Evolutionary conservation across 176 grass and related monocot genomes (phyloP).

Genomic region (Triticum turgidum): DNA sequence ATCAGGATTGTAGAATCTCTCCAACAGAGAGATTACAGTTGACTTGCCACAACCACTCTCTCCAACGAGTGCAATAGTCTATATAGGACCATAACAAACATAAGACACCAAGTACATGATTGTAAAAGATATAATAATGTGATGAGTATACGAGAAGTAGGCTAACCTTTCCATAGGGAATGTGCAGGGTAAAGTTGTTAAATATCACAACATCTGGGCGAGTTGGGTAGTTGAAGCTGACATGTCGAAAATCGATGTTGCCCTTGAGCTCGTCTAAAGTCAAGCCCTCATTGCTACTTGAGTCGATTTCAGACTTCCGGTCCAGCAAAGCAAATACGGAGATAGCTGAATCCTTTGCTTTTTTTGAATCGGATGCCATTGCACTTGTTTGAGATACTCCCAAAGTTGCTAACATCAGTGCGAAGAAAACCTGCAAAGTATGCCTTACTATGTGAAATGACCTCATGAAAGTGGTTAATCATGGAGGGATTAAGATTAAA

Average conservation of each 20-base stretch:
- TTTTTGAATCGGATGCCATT: constrained; percentile 58
- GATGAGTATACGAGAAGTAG: neutral
- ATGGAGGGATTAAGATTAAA: neutral
- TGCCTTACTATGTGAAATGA: neutral
- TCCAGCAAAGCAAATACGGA: constrained; percentile 68
- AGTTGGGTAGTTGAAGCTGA: constrained; percentile 66
- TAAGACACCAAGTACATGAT: neutral
- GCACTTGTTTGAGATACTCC: constrained; percentile 68
- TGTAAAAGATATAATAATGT: neutral
- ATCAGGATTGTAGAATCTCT: constrained; percentile 71
- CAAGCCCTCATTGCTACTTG: constrained; percentile 43
- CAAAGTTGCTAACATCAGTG: constrained; percentile 47
- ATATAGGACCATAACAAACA: neutral
- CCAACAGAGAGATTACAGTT: constrained; percentile 54
- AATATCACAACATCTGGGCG: constrained; percentile 61
- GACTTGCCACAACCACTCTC: constrained; percentile 79
- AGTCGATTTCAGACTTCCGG: constrained; percentile 61
- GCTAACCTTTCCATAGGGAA: constrained; percentile 58
- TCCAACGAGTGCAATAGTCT: constrained; percentile 69
- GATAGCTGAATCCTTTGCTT: constrained; percentile 54
- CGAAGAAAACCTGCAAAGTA: constrained; percentile 60
- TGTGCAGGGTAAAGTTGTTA: constrained; percentile 47
- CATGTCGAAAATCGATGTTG: constrained; percentile 53
- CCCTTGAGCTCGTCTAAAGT: constrained; percentile 51
- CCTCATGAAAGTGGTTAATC: neutral